phyloP scores from a whole-genome alignment of 495 filamentous ascomycete genomes.

The Penicillium coprophilum region DNA sequence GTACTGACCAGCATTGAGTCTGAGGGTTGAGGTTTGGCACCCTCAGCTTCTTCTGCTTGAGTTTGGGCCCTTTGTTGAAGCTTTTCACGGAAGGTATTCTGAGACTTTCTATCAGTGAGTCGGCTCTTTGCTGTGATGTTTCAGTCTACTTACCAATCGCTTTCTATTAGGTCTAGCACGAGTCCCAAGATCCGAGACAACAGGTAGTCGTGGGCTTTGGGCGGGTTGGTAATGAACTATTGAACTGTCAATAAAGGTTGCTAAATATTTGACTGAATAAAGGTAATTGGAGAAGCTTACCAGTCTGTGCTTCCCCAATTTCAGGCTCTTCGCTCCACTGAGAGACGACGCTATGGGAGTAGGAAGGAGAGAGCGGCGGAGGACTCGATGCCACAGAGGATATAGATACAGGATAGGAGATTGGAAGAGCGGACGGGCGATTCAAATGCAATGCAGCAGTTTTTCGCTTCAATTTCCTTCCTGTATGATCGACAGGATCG shows the following conservation, averaged over 20 bases:
- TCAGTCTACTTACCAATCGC: constrained; percentile 31
- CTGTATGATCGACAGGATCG: constrained; percentile 31
- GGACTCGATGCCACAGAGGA: constrained; percentile 42
- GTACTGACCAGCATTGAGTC: constrained; percentile 34
- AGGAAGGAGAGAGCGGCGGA: constrained; percentile 45
- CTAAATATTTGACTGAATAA: neutral
- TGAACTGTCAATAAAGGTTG: constrained; percentile 16
- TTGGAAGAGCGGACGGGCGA: constrained; percentile 20
- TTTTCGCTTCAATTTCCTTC: constrained; percentile 39
- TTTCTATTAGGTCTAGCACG: constrained; percentile 32
- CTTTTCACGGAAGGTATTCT: constrained; percentile 48
- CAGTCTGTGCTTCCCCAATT: constrained; percentile 25
- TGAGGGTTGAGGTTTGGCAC: constrained; percentile 25
- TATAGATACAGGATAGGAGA: constrained; percentile 29
- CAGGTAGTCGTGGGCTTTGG: constrained; percentile 24
- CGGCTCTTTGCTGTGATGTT: constrained; percentile 18
- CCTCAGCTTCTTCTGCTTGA: constrained; percentile 20
- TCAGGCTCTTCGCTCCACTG: constrained; percentile 37
- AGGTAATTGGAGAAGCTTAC: constrained; percentile 20
- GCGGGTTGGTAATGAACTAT: constrained; percentile 17
- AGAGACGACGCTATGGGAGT: constrained; percentile 41
- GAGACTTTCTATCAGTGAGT: constrained; percentile 10
- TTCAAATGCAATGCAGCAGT: constrained; percentile 38
- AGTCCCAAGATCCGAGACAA: constrained; percentile 26
- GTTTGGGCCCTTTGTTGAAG: constrained; percentile 26